Base-by-base conservation (phyloP, 176 grass and related monocot genomes). In the Aechmea fasciata region DNA sequence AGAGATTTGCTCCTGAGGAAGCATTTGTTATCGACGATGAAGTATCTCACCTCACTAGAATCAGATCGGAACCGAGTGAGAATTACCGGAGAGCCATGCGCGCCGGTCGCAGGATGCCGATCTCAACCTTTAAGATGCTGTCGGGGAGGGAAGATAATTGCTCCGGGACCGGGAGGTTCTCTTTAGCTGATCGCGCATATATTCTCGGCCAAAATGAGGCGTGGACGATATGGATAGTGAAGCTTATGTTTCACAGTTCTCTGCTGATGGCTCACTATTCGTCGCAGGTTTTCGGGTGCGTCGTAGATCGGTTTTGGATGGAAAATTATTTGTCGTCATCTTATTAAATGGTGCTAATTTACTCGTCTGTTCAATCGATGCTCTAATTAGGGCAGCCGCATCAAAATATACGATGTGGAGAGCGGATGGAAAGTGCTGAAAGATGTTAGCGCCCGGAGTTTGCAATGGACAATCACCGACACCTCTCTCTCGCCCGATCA, bases 191-290 rank as follows among this genome's bases (percentile, higher is more conserved):
- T 19, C 53, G 93, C 10, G 81, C 93, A n/a, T 80, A 85, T 26
- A 53, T 84, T 67, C 71, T 71, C 11, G 53, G 88, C 8, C 80
- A 47, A 19, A 82, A 83, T n/a, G n/a, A n/a, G n/a, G n/a, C 11
- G 59, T 85, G 8, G 85, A 96, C 25, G 61, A 78, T 48, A 72
- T 87, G 70, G 68, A 85, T 3, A 96, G 93, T 61, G 88, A 91
- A 78, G 93, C 86, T 15, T 96, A 96, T 57, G 81, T 92, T 14
- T 92, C 93, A 13, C 88, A 86, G 51, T 96, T 92, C 73, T 96
- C 93, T 10, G 49, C 24, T 15, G 93, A 96, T 64, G 93, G 93
- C 15, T 96, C 93, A 0, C 19, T 89, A 59, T 85, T 96, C 20
- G 74, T 96, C 48, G 83, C 73, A 24, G 93, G 88, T 12, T 92